Base-by-base conservation (phyloP, 2,329 filamentous ascomycete genomes). In the Hymenoscyphus albidus region DNA sequence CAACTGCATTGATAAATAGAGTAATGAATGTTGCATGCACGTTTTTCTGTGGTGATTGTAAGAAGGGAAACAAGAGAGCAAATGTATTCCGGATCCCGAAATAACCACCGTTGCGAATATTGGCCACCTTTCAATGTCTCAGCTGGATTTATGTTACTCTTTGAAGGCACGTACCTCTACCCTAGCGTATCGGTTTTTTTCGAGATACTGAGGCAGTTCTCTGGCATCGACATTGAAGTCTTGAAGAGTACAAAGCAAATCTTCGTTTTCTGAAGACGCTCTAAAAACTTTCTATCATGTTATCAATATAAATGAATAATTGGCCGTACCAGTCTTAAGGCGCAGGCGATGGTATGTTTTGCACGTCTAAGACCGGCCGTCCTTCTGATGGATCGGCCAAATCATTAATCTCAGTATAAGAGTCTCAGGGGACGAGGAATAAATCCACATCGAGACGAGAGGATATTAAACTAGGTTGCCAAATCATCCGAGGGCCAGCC, bases 291-390 rank as follows among this genome's bases (percentile, higher is more conserved):
- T 67, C 16, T 0, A 80, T 61, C 3, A 72, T n/a, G 13, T 71
- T 62, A 1, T 68, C 69, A 7, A 81, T 40, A 63, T 74, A 74
- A 58, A 74, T 71, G 68, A 72, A 77, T 0, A 81, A 68, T 27
- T 75, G 74, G 13, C 79, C 79, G 59, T 80, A 78, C 1, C 76
- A 48, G 62, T 82, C 79, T 27, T 74, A 70, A 61, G 68, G 73
- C 5, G 76, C 73, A 32, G 16, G 63, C 16, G 22, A 68, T 39
- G 32, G 67, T 54, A 18, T 61, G 14, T 66, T 32, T n/a, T 58
- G 1, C 38, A 78, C 68, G 2, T 79, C 75, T 0, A 58, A 4
- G 5, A 70, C 48, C 0, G 35, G 4, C 79, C 79, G 81, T 2
- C 78, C 76, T 10, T 69, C 44, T 1, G 77, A 64, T 13, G 79